Percentiles rank a stretch among this genome's conserved stretches.
phyloP scores from a whole-genome alignment of 2,329 filamentous ascomycete species.

The Venturia aucupariae region DNA sequence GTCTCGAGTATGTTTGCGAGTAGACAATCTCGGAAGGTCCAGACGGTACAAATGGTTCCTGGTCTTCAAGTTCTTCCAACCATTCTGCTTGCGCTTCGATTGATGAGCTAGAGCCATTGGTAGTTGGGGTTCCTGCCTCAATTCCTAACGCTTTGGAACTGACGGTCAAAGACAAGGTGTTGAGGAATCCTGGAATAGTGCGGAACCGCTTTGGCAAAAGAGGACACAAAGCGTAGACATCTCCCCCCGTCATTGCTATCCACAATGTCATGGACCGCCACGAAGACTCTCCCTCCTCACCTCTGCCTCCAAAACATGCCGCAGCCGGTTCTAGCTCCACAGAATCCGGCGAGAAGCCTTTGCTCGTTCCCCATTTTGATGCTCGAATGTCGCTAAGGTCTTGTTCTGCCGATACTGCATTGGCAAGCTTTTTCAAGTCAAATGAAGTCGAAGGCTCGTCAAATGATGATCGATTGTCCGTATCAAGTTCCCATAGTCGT shows the following conservation, averaged over 20 bases:
- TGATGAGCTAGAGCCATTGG: conserved; percentile 27
- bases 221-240: conserved; percentile 88
- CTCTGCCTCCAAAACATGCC: conserved; percentile 73
- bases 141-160: conserved; percentile 24
- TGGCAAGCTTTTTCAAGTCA: conserved; percentile 80
- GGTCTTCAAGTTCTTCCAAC: conserved; percentile 46
- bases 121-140: conserved; percentile 36
- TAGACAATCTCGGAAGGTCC: conserved; percentile 33
- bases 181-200: conserved; percentile 9
- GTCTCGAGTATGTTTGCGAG: conserved; percentile 48
- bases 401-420: conserved; percentile 71
- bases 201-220: conserved; percentile 67
- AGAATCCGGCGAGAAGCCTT: conserved; percentile 77
- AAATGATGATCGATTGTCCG: conserved; percentile 78
- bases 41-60: conserved; percentile 38
- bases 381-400: conserved; percentile 58
- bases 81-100: conserved; percentile 50
- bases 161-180: conserved; percentile 10
- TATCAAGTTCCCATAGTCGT: conserved; percentile 80
- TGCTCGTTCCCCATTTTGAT: conserved; percentile 62
- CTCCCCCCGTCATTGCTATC: conserved; percentile 89
- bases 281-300: conserved; percentile 47
- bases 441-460: conserved; percentile 74
- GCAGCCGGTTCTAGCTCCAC: conserved; percentile 92
- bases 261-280: conserved; percentile 97